phyloP scores from a whole-genome alignment of 345 rosid species.

The Durio zibethinus region DNA sequence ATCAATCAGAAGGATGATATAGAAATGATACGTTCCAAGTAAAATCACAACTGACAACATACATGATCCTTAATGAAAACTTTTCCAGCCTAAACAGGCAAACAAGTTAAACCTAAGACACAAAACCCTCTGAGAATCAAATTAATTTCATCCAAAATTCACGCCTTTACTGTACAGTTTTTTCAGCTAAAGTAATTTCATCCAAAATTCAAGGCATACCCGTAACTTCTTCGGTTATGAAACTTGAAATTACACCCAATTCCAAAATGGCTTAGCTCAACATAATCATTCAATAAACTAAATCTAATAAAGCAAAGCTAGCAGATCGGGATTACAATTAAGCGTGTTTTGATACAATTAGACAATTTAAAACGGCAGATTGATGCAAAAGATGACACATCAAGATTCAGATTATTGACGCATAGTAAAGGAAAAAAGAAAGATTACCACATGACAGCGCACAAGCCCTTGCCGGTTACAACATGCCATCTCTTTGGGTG shows the following conservation, averaged over 20 bases:
- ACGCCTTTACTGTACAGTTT: background rate
- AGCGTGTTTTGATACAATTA: background rate
- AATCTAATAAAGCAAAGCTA: background rate
- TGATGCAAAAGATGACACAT: background rate
- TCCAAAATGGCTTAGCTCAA: background rate
- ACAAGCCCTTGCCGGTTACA: constrained; percentile 83
- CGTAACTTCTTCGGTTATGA: background rate
- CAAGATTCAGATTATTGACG: background rate
- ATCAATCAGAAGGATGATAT: background rate
- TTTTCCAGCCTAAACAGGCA: background rate
- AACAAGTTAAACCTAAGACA: background rate
- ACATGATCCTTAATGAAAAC: background rate
- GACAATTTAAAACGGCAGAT: background rate
- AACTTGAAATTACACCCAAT: background rate
- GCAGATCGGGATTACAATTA: background rate
- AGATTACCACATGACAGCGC: constrained; percentile 82
- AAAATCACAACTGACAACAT: background rate
- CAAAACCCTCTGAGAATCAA: background rate
- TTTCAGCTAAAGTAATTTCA: background rate
- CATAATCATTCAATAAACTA: background rate
- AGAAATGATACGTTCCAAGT: background rate
- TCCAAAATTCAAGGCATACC: background rate
- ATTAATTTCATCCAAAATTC: background rate
- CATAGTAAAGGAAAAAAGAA: background rate
- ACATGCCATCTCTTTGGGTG: constrained; percentile 83